Evolutionary conservation across 1,284 basidiomycete genomes (phyloP).

Genomic region (Neotropicomus parvogracilis): DNA sequence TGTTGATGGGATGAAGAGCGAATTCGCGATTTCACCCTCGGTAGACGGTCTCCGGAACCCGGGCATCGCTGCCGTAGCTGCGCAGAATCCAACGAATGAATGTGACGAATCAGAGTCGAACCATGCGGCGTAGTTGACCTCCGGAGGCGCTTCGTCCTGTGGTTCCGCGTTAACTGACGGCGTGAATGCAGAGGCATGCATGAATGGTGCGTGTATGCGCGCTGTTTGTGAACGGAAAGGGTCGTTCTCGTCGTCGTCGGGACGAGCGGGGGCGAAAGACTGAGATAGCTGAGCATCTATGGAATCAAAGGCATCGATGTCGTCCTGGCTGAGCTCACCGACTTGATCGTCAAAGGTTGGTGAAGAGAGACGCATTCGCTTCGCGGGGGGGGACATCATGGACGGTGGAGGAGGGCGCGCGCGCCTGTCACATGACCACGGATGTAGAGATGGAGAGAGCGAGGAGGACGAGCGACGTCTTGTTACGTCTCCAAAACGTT

Average conservation of each 20-base stretch:
- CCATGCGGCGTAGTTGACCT: conserved; percentile 53
- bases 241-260: conserved; percentile 42
- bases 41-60: conserved; percentile 23
- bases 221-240: conserved; percentile 36
- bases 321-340: conserved; percentile 51
- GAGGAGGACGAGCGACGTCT: no score
- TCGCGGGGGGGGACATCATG: conserved; percentile 31
- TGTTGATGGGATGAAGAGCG: conserved; percentile 50
- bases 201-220: conserved; percentile 20
- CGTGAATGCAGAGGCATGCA: conserved; percentile 14
- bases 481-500: conserved; percentile 18
- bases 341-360: conserved; percentile 64
- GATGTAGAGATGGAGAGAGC: background rate
- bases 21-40: conserved; percentile 21
- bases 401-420: background rate
- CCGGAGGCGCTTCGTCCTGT: conserved; percentile 37
- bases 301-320: conserved; percentile 53
- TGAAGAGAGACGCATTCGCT: conserved; percentile 62
- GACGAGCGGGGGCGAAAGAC: background rate
- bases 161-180: conserved; percentile 5
- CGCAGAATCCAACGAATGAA: conserved; percentile 38
- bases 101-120: conserved; percentile 41
- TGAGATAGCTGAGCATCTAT: conserved; percentile 51
- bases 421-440: conserved; percentile 14
- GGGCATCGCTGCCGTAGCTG: conserved; percentile 22